A percentile compares a stretch with the other conserved stretches of the same genome.
phyloP scores from a whole-genome alignment of 768 basidiomycete genomes.

The Agaricus sinodeliciosus region DNA sequence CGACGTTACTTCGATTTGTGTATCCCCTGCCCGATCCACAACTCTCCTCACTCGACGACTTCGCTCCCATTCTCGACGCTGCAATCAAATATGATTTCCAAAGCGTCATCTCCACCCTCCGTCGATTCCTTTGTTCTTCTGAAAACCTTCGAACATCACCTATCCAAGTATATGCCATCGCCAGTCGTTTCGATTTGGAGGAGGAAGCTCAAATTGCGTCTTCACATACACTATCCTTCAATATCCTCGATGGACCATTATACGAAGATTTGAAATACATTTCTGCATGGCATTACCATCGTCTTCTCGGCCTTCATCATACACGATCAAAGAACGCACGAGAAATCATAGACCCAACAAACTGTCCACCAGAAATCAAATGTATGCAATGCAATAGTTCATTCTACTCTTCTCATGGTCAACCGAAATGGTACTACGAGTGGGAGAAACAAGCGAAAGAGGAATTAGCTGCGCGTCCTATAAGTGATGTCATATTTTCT shows the following conservation, averaged over 20 bases:
- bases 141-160: constrained; percentile 42
- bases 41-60: constrained; percentile 45
- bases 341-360: constrained; percentile 32
- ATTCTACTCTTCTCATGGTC: constrained; percentile 31
- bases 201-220: constrained; percentile 60
- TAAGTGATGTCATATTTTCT: constrained; percentile 53
- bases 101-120: constrained; percentile 39
- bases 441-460: constrained; percentile 50
- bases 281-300: constrained; percentile 62
- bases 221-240: constrained; percentile 42
- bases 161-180: constrained; percentile 63
- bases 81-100: constrained; percentile 62
- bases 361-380: constrained; percentile 38
- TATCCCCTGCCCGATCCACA: constrained; percentile 56
- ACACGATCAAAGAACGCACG: constrained; percentile 43
- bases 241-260: constrained; percentile 50
- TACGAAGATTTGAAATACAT: constrained; percentile 61
- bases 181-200: constrained; percentile 57
- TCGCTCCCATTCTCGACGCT: constrained; percentile 41
- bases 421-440: constrained; percentile 66
- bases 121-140: constrained; percentile 43
- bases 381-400: constrained; percentile 66
- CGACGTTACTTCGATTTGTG: constrained; percentile 48
- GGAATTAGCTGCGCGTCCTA: constrained; percentile 51
- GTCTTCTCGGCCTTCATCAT: constrained; percentile 54